A percentile compares a stretch with the other conserved stretches of the same genome.
These are phyloP conservation scores for Byssoonygena ceratinophila DNA, from an alignment of 2,329 filamentous ascomycete species.

Conservation along the genomic window DNA sequence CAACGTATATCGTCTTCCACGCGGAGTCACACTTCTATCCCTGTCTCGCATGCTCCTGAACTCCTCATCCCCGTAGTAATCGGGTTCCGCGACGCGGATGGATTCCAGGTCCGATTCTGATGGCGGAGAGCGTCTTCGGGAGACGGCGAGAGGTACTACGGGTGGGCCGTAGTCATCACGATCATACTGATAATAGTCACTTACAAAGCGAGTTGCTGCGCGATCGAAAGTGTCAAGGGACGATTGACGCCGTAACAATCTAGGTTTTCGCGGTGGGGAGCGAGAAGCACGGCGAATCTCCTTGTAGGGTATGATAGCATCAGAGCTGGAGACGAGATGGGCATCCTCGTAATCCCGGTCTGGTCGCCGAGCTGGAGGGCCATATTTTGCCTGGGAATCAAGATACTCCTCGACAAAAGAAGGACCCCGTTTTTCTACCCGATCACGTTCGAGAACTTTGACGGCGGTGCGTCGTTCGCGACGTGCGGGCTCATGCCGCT, in stretches of 20 bases:
- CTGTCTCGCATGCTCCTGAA: constrained; percentile 55
- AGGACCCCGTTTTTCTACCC: constrained; percentile 32
- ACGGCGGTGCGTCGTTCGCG: constrained; percentile 10
- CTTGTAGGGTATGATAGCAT: constrained; percentile 47
- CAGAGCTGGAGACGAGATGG: constrained; percentile 35
- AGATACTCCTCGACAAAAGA: constrained; percentile 26
- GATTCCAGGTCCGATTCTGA: constrained; percentile 53
- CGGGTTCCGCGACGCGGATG: constrained; percentile 56
- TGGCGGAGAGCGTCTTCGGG: constrained; percentile 45
- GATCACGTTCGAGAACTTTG: constrained; percentile 27
- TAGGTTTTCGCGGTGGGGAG: constrained; percentile 31
- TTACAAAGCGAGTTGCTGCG: constrained; percentile 49
- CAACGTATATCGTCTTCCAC: constrained; percentile 18
- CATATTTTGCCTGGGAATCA: constrained; percentile 34
- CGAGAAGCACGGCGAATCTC: constrained; percentile 43
- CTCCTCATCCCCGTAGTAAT: constrained; percentile 61
- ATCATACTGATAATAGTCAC: constrained; percentile 29
- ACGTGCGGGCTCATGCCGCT: constrained; percentile 25
- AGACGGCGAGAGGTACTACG: constrained; percentile 51
- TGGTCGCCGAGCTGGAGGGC: constrained; percentile 32
- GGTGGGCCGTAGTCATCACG: constrained; percentile 31
- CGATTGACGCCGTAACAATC: constrained; percentile 66
- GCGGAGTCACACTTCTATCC: constrained; percentile 26
- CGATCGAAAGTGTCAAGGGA: constrained; percentile 86
- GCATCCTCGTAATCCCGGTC: constrained; percentile 35